Evolutionary conservation across 441 rosid species (phyloP).

Genomic region (Croton laevigatus): DNA sequence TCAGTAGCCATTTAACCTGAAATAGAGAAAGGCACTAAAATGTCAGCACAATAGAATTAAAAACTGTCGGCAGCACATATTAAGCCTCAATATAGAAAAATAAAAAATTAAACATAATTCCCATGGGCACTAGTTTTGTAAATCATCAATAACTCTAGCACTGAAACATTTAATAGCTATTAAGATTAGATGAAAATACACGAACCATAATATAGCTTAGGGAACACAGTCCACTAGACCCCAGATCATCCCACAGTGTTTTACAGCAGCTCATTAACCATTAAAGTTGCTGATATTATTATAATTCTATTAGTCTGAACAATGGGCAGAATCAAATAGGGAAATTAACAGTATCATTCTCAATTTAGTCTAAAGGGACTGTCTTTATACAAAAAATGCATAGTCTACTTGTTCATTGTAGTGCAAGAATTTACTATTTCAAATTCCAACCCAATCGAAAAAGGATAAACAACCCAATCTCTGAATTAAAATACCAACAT

Average conservation of each 20-base stretch:
- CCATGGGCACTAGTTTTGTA: neutral
- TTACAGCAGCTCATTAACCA: neutral
- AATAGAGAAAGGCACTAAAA: constrained; percentile 1
- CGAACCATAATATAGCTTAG: neutral
- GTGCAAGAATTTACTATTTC: neutral
- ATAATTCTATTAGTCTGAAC: neutral
- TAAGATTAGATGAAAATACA: neutral
- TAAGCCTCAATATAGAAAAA: neutral
- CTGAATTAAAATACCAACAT: neutral
- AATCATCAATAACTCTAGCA: neutral
- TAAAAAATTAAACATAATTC: neutral
- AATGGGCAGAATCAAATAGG: neutral
- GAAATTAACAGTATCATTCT: neutral
- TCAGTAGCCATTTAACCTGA: constrained; percentile 86
- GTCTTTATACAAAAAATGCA: neutral
- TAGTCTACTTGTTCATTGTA: neutral
- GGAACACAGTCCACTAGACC: neutral
- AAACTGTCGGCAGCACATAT: neutral
- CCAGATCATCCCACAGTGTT: neutral
- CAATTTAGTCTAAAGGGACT: neutral
- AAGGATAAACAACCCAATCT: neutral
- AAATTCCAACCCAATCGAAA: neutral
- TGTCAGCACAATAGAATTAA: neutral
- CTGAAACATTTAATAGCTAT: neutral
- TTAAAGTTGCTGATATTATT: neutral